Percentiles rank a stretch among this genome's conserved stretches.
Conservation (phyloP, 2,329 filamentous ascomycete genomes). For the Monosporascus sp. region DNA sequence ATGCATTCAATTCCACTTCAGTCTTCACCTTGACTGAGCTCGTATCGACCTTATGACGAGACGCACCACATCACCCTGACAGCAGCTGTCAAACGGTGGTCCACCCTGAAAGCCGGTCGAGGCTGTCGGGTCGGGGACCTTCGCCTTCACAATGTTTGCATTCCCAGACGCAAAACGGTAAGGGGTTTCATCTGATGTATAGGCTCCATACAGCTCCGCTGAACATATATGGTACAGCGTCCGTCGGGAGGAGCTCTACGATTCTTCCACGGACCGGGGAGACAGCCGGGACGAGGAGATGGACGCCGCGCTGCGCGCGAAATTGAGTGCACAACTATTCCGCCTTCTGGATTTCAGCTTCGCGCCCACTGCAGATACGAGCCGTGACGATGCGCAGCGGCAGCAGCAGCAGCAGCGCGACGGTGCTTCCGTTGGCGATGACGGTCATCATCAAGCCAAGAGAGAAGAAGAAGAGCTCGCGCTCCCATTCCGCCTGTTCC, state of each 20-base stretch:
- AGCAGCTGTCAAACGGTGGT: not conserved
- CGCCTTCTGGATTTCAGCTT: slow-evolving; percentile 38
- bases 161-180: slow-evolving; percentile 49
- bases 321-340: slow-evolving; percentile 43
- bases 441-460: slow-evolving; percentile 10
- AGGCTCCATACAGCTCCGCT: slow-evolving; percentile 4
- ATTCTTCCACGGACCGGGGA: slow-evolving; percentile 28
- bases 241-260: slow-evolving; percentile 48
- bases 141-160: slow-evolving; percentile 38
- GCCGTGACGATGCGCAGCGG: slow-evolving; percentile 3
- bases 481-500: slow-evolving; percentile 56
- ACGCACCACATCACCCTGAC: not conserved
- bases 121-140: no score
- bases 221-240: slow-evolving; percentile 34
- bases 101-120: not conserved
- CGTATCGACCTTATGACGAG: not conserved
- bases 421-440: slow-evolving; percentile 6
- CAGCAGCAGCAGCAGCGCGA: slow-evolving; percentile 8
- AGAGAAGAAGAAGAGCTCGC: slow-evolving; percentile 30
- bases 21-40: not conserved
- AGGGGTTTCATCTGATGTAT: slow-evolving; percentile 8
- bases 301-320: slow-evolving; percentile 35
- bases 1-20: not conserved
- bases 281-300: slow-evolving; percentile 25
- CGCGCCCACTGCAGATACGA: slow-evolving; percentile 2